Conservation (phyloP, 805 yeast genomes). For the Starmerella apicola region DNA sequence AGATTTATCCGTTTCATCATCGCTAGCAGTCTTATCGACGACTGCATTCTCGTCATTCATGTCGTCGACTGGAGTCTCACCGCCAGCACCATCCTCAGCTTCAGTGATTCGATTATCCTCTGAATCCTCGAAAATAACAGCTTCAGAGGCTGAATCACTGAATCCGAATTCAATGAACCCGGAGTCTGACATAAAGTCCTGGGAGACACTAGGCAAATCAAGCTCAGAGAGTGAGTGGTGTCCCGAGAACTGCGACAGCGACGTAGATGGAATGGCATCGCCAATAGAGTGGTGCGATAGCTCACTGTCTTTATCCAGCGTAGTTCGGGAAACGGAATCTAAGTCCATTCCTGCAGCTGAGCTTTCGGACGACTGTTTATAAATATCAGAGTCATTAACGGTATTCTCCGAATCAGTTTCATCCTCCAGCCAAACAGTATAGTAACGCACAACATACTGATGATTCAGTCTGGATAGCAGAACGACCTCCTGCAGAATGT, state of each 20-base stretch:
- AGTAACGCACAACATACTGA: slow-evolving; percentile 90
- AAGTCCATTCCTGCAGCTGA: background rate
- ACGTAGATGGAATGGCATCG: slow-evolving; percentile 22
- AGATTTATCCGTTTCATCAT: background rate
- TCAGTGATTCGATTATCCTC: background rate
- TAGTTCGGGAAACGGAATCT: background rate
- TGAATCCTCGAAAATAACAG: background rate
- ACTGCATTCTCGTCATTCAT: background rate
- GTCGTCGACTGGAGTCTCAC: background rate
- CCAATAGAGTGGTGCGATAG: background rate
- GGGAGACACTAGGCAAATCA: slow-evolving; percentile 16
- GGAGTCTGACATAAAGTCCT: slow-evolving; percentile 21
- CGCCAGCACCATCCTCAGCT: background rate
- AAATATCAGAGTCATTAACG: background rate
- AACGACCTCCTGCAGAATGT: slow-evolving; percentile 81
- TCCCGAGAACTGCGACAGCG: slow-evolving; percentile 12
- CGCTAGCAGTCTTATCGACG: background rate
- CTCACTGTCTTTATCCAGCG: background rate
- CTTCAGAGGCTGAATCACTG: slow-evolving; percentile 10
- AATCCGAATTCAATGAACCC: slow-evolving; percentile 25
- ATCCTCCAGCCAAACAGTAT: slow-evolving; percentile 95
- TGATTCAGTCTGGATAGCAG: slow-evolving; percentile 83
- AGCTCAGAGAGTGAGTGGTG: slow-evolving; percentile 16
- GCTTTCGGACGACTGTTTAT: too few relatives aligned
- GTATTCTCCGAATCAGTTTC: slow-evolving; percentile 25